These are phyloP conservation scores for Massarina eburnea DNA, from an alignment of 2,329 filamentous ascomycete genomes.

Conservation along the genomic window DNA sequence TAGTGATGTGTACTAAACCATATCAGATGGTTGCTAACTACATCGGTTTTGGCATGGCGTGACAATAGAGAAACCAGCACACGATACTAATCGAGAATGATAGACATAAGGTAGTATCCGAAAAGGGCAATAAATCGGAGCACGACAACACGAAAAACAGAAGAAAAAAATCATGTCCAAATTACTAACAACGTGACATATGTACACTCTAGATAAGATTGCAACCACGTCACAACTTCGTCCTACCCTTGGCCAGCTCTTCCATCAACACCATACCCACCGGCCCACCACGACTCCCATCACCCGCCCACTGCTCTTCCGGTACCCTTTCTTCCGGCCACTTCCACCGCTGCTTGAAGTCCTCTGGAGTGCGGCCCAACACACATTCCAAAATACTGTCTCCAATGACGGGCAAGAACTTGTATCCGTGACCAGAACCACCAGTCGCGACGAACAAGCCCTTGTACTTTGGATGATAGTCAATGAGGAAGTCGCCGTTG, in stretches of 20 bases:
- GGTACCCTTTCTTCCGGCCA: constrained; percentile 48
- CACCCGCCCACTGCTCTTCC: constrained; percentile 39
- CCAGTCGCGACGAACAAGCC: constrained; percentile 62
- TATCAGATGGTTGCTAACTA: no score
- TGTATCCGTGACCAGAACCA: constrained; percentile 64
- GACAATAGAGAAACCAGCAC: no score
- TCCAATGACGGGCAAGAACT: constrained; percentile 62
- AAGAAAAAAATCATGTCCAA: no score
- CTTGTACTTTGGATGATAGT: constrained; percentile 52
- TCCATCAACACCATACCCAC: constrained; percentile 44
- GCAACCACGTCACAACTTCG: constrained; percentile 37
- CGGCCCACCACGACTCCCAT: constrained; percentile 43
- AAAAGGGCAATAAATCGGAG: no score
- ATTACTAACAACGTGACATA: not conserved
- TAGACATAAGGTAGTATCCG: no score
- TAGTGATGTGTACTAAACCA: no score
- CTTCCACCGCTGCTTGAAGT: constrained; percentile 65
- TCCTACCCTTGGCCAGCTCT: constrained; percentile 41
- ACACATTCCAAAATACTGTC: constrained; percentile 57
- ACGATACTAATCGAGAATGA: no score
- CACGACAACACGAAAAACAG: no score
- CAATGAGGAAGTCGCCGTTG: constrained; percentile 58
- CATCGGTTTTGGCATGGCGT: no score
- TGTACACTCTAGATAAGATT: no score
- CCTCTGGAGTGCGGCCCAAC: constrained; percentile 42